Evolutionary conservation across 169 alveolate genomes (phyloP), one percentile per base, ranked within the genome.

Genomic region (Sarcocystis neurona): DNA sequence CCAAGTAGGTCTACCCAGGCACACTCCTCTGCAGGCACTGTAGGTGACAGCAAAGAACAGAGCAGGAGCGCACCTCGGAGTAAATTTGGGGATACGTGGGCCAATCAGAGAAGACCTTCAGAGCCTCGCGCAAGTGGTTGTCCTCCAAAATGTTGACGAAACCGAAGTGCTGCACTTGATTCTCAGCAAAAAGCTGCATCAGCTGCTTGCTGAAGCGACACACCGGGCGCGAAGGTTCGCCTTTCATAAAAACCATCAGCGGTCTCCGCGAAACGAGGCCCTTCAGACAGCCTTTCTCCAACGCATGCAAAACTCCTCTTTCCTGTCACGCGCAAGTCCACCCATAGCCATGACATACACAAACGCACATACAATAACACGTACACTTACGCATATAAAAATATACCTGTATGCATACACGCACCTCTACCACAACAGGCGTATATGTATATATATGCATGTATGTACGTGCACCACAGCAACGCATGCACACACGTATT

Each of bases 31-130:
- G n/a, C n/a, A n/a, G n/a, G n/a, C n/a, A n/a, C n/a, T n/a, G n/a
- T n/a, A n/a, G n/a, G n/a, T n/a, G n/a, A n/a, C n/a, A n/a, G n/a
- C n/a, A n/a, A n/a, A n/a, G n/a, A n/a, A n/a, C n/a, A n/a, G n/a
- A n/a, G n/a, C 72, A 3, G n/a, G 34, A 3, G 27, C 37, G 53
- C 41, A 87, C 88, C 60, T 79, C 15, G n/a, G 70, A 74, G 48
- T 90, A 86, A 37, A 85, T 70, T 70, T 85, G 93, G 0, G 90
- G 91, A 46, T 85, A 90, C 34, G 91, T 85, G 23, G 91, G 93
- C 89, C 91, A 78, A 68, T 66, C 77, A 44, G 89, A 75, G 85
- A 58, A 85, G 43, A 0, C 70, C 88, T 88, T 79, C 48, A 79
- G 78, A 4, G 84, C 91, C 74, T 75, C 74, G 58, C 91, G 87